Conservation (phyloP, 2,329 filamentous ascomycete species). For the Penicillium sp. region DNA sequence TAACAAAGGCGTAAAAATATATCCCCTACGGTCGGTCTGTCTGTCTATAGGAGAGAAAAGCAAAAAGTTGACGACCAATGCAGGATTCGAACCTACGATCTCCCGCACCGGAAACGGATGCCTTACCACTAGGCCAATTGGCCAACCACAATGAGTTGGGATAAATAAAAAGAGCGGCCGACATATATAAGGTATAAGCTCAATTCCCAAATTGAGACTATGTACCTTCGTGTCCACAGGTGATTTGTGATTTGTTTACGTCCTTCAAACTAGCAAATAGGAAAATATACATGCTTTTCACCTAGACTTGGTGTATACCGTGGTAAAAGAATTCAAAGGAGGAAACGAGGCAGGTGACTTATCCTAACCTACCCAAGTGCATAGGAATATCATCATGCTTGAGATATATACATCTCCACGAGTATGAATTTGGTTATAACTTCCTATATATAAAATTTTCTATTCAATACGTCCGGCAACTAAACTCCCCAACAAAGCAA, state of each 20-base stretch:
- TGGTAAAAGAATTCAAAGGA: too few species aligned
- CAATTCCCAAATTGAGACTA: not conserved
- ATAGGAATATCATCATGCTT: not conserved
- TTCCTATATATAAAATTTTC: not conserved
- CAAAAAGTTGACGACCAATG: conserved; percentile 21
- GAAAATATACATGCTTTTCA: not conserved
- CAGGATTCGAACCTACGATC: conserved; percentile 31
- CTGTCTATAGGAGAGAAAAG: not conserved
- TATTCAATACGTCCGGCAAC: too few species aligned
- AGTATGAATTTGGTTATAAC: too few species aligned
- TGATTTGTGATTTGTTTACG: not conserved
- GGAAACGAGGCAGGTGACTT: too few species aligned
- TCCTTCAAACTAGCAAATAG: not conserved
- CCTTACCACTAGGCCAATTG: conserved; percentile 31
- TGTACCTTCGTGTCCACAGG: not conserved
- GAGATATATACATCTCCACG: not conserved
- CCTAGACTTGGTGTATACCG: not conserved
- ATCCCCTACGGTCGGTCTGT: too few species aligned
- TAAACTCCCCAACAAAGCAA: accelerated
- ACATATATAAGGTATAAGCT: not conserved
- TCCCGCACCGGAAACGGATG: conserved; percentile 29
- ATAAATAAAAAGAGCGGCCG: not conserved
- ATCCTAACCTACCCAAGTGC: not conserved
- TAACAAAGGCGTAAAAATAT: not conserved
- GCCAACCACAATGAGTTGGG: conserved; percentile 11